A percentile compares a stretch with the other conserved stretches of the same genome.
Evolutionary conservation across 129 eudicot genomes (phyloP).

Genomic region (Ambrosia trifida): DNA sequence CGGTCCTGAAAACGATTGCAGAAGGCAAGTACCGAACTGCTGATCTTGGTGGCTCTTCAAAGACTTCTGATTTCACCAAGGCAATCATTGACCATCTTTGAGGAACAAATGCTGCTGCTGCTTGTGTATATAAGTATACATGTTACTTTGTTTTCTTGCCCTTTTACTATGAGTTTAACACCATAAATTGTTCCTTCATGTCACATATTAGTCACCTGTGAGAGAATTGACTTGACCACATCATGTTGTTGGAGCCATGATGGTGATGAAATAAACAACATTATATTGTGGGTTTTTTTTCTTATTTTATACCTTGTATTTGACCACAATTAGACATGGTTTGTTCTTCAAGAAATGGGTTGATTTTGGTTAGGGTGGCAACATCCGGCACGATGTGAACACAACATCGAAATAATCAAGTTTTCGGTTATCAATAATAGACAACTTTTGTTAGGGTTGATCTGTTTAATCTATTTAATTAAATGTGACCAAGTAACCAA

Average conservation of each 20-base stretch:
- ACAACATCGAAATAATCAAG: too few species aligned
- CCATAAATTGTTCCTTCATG: neutral
- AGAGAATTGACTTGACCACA: neutral
- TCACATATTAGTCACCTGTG: neutral
- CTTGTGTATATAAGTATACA: conserved; percentile 4
- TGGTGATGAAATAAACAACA: neutral
- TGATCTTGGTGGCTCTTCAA: conserved; percentile 77
- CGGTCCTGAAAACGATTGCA: conserved; percentile 70
- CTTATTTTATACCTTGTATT: too few species aligned
- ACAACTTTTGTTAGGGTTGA: too few species aligned
- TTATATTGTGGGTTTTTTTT: too few species aligned
- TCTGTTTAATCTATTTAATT: too few species aligned
- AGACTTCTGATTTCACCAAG: conserved; percentile 73
- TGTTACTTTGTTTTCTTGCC: neutral
- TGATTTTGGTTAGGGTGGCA: too few species aligned
- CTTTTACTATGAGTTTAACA: neutral
- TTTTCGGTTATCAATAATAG: too few species aligned
- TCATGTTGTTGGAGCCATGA: neutral
- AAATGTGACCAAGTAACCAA: too few species aligned
- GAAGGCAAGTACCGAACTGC: conserved; percentile 78
- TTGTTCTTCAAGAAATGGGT: too few species aligned
- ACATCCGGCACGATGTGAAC: too few species aligned
- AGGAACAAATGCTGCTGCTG: conserved; percentile 2
- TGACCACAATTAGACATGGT: too few species aligned
- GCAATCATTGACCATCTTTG: conserved; percentile 73